Base-by-base conservation (phyloP, 305 asterid genomes). In the Solanum hybrid region DNA sequence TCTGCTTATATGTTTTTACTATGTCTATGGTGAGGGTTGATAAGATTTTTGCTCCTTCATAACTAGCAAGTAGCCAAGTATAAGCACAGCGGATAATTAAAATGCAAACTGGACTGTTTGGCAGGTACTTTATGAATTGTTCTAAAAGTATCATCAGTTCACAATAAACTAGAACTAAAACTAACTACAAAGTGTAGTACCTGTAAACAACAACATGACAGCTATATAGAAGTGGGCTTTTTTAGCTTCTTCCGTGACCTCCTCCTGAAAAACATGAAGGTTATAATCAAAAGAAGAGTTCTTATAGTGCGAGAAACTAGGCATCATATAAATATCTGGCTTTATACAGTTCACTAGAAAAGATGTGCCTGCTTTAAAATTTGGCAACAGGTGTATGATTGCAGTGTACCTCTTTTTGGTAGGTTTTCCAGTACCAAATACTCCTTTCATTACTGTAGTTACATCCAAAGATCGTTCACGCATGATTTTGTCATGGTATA, bases 401-500 rank as follows among this genome's bases (percentile, higher is more conserved):
- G 13, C 35, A 75, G 86, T 28, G 90, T 94, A 96, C 99, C 98
- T 95, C 94, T 93, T 93, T 93, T 91, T 28, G 64, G 94, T 16
- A 14, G 94, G 89, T 92, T 92, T 90, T 90, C 92, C 92, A 92
- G 71, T 79, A 90, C 97, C 98, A 90, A 96, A 97, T 34, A 95
- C 95, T 3, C 99, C 99, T 91, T 97, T 97, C 98, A 96, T 97
- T 93, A 96, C 46, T 46, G 92, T 92, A 37, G 91, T 90, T 39
- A 96, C 93, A 92, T 97, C 97, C 90, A 95, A 93, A 73, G 96
- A 92, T 8, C 95, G 97, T 71, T 95, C 98, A 92, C 86, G 90
- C 87, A 93, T 94, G 92, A 96, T 93, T 86, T 93, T 94, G 82
- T 97, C 99, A 31, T 96, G 98, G 93, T 97, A 96, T 35, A 97